phyloP scores from a whole-genome alignment of 83 land plant species.

The Picea abies region DNA sequence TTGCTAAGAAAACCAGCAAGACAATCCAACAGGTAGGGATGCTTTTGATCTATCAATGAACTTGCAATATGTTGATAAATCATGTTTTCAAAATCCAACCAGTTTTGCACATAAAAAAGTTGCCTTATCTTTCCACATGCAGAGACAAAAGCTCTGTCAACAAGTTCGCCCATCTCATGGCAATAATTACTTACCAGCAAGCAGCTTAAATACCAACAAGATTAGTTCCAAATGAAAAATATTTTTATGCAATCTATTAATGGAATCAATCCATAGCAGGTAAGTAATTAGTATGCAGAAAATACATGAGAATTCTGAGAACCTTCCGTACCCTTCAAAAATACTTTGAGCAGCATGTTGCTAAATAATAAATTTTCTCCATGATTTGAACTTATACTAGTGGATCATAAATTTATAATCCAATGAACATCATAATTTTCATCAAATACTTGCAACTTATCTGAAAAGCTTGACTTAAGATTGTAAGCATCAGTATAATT shows the following conservation, averaged over 20 bases:
- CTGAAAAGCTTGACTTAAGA: too few species aligned
- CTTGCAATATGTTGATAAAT: not conserved
- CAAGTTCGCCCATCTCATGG: not conserved
- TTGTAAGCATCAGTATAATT: too few species aligned
- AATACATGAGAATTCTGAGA: not conserved
- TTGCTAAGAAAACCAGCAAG: not conserved
- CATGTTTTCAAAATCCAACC: not conserved
- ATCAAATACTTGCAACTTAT: too few species aligned
- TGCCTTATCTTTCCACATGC: not conserved
- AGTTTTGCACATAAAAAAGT: not conserved
- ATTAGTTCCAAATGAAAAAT: not conserved
- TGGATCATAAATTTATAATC: too few species aligned
- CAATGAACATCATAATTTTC: too few species aligned
- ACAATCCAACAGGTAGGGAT: not conserved
- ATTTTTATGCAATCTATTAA: conserved; percentile 1
- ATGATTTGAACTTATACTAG: too few species aligned
- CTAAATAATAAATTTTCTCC: too few species aligned
- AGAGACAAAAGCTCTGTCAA: not conserved
- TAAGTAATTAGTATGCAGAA: not conserved
- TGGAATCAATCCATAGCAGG: not conserved
- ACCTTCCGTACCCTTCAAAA: not conserved
- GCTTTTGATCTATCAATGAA: not conserved
- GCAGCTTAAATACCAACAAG: not conserved
- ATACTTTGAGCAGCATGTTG: too few species aligned
- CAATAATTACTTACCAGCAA: not conserved